Percentiles rank a stretch among this genome's conserved stretches.
These are phyloP conservation scores for Trametes hirsuta DNA, from an alignment of 1,284 basidiomycete species.

Conservation along the genomic window DNA sequence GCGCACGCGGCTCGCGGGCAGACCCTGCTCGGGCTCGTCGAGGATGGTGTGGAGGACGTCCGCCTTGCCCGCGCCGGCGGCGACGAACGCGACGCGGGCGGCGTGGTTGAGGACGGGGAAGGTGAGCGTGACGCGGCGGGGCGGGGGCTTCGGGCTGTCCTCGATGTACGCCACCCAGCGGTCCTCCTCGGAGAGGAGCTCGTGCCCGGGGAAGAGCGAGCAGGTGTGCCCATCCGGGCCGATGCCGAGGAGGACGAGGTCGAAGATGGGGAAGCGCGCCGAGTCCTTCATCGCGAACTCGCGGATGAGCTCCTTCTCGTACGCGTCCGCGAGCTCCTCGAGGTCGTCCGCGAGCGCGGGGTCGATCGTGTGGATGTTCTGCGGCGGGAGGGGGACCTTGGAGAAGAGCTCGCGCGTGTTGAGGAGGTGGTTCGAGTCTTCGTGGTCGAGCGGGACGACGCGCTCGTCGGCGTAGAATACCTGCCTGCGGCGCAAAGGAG, in stretches of 20 bases:
- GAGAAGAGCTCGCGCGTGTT: slow-evolving; percentile 81
- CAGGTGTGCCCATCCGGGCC: slow-evolving; percentile 97
- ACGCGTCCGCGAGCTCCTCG: slow-evolving; percentile 89
- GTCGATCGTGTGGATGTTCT: slow-evolving; percentile 90
- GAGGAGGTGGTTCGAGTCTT: slow-evolving; percentile 89
- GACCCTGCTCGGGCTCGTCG: slow-evolving; percentile 79
- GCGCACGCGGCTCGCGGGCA: slow-evolving; percentile 85
- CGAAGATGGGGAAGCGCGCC: slow-evolving; percentile 93
- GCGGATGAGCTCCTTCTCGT: slow-evolving; percentile 90
- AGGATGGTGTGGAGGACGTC: slow-evolving; percentile 77
- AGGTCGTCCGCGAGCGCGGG: slow-evolving; percentile 71
- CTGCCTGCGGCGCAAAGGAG: slow-evolving; percentile 64
- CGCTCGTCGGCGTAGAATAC: slow-evolving; percentile 99
- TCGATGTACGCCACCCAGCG: slow-evolving; percentile 95
- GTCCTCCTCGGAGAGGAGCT: slow-evolving; percentile 82
- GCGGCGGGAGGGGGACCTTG: slow-evolving; percentile 79
- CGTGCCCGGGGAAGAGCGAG: slow-evolving; percentile 93
- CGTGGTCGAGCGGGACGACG: slow-evolving; percentile 89
- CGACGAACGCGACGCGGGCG: slow-evolving; percentile 85
- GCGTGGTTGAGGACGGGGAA: slow-evolving; percentile 95
- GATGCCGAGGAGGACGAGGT: slow-evolving; percentile 92
- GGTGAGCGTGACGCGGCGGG: slow-evolving; percentile 88
- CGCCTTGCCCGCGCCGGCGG: slow-evolving; percentile 82
- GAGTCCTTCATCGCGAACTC: slow-evolving; percentile 91
- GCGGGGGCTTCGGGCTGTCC: slow-evolving; percentile 95